Evolutionary conservation across 768 basidiomycete species (phyloP).

Genomic region (Ramaria sp.): DNA sequence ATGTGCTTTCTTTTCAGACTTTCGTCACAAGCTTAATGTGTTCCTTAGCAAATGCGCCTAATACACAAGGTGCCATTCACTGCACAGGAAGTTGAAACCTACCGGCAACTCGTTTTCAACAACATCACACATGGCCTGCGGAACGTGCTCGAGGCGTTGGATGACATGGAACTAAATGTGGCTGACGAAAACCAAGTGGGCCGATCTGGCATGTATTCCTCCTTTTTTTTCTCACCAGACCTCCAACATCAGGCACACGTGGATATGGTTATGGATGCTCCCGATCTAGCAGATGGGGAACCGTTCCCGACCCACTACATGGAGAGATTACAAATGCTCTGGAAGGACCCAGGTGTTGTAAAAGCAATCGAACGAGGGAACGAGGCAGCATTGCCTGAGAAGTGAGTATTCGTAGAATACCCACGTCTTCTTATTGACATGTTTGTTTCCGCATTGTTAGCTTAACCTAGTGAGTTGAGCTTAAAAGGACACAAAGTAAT

Average conservation of each 20-base stretch:
- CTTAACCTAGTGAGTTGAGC: constrained; percentile 2
- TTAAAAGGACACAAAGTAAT: not conserved
- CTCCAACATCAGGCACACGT: constrained; percentile 28
- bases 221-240: not conserved
- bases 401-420: constrained; percentile 34
- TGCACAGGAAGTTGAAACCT: constrained; percentile 72
- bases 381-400: constrained; percentile 86
- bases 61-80: constrained; percentile 86
- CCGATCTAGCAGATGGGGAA: constrained; percentile 70
- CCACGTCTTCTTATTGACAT: not conserved
- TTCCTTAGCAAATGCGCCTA: constrained; percentile 85
- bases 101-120: constrained; percentile 85
- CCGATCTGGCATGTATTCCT: not conserved
- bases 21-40: not conserved
- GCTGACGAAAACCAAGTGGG: constrained; percentile 40
- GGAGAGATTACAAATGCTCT: constrained; percentile 57
- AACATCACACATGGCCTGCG: constrained; percentile 84
- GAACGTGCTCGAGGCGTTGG: constrained; percentile 78
- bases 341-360: constrained; percentile 68
- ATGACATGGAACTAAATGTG: constrained; percentile 75
- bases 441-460: not conserved
- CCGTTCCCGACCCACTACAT: constrained; percentile 62
- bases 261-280: constrained; percentile 52
- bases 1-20: constrained; percentile 3
- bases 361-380: constrained; percentile 74